Base-by-base conservation (phyloP, 768 basidiomycete species). In the Russula vinacea region DNA sequence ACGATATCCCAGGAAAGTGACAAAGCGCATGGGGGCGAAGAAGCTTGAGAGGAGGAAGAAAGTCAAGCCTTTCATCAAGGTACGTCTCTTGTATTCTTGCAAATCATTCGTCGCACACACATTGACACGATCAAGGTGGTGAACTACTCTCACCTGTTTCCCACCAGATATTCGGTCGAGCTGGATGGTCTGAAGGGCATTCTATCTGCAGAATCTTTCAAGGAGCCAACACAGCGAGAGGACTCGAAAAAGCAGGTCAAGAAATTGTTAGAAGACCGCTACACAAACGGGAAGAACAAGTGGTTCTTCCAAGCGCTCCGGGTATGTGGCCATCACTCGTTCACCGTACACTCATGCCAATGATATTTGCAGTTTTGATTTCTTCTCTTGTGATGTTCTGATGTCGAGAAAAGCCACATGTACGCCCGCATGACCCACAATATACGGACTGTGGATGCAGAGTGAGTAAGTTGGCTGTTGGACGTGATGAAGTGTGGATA, bases 21-120 rank as follows among this genome's bases (percentile, higher is more conserved):
- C 93, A 70, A 90, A 89, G 75, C 88, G 90, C 69, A 98, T 98
- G 96, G 92, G 96, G 69, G 86, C 92, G 77, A 98, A 97, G 84
- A 93, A 92, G 77, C 77, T 98, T 70, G 85, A 89, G 70, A 84
- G 82, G 80, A 84, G 97, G 80, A 94, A 87, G 80, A 96, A 94
- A 80, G 89, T 99, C 78, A 99, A 99, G 85, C 97, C 97, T 70
- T 99, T 99, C 79, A 94, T 99, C 84, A 98, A 99, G 87, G 95
- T 94, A 71, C 71, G 83, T 77, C 32, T 19, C 14, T 45, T 22
- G 5, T 39, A 37, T 54, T 33, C 10, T 16, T 32, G 19, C 47
- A 14, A 45, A 3, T 47, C 19, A n/a, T 52, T 45, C 33, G 40
- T 6, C 35, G 49, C 32, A 42, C 54, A 55, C 44, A 44, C 32